Conservation (phyloP, 2,329 filamentous ascomycete genomes). For the Arthroderma sp. region DNA sequence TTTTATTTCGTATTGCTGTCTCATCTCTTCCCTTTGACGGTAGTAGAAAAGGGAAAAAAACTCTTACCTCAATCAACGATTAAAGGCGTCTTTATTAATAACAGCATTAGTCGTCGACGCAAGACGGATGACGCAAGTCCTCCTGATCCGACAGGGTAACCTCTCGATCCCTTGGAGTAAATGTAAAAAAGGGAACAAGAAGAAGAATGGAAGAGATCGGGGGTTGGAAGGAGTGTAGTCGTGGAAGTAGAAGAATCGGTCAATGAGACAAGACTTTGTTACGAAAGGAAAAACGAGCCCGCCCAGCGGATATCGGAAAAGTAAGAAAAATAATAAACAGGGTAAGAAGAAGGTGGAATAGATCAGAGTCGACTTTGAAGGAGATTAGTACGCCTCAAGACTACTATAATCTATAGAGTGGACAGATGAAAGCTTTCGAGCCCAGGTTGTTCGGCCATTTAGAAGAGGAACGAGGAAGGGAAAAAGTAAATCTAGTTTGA, state of each 20-base stretch:
- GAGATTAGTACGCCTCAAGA: background rate
- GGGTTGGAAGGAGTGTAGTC: background rate
- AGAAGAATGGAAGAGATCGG: background rate
- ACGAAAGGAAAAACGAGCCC: background rate
- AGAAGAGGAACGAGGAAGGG: background rate
- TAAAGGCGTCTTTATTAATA: conserved; percentile 1
- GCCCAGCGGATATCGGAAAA: conserved; percentile 4
- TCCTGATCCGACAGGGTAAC: background rate
- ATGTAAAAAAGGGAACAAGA: background rate
- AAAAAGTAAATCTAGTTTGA: conserved; percentile 4
- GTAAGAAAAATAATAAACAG: background rate
- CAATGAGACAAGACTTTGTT: background rate
- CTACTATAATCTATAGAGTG: background rate
- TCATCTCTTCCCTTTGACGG: background rate
- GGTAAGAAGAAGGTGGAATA: background rate
- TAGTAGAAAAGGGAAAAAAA: background rate
- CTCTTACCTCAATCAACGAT: background rate
- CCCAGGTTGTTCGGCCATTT: background rate
- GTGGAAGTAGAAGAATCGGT: background rate
- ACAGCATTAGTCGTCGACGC: background rate
- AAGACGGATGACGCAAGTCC: background rate
- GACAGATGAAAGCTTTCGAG: background rate
- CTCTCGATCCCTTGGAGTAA: background rate
- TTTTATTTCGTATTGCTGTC: background rate
- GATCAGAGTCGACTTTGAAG: background rate